Conservation (phyloP, 2,329 filamentous ascomycete genomes). For the Alternaria sp. region DNA sequence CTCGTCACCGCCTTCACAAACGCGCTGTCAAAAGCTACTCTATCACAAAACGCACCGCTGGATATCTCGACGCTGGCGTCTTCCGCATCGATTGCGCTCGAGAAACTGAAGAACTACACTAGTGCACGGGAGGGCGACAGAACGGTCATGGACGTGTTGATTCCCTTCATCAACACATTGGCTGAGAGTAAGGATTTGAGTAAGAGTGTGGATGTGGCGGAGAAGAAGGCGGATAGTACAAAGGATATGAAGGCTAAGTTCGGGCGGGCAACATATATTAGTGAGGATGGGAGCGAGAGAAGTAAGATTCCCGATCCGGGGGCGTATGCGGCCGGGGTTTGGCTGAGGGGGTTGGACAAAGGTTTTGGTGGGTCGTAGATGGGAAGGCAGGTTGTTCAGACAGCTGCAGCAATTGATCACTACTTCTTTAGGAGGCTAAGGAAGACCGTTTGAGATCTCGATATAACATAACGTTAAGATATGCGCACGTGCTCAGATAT, state of each 20-base stretch:
- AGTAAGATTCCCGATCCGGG: slow-evolving; percentile 70
- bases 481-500: background rate
- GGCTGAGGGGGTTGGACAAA: slow-evolving; percentile 71
- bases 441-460: background rate
- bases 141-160: slow-evolving; percentile 88
- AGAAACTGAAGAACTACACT: slow-evolving; percentile 72
- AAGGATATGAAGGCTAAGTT: slow-evolving; percentile 91
- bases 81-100: slow-evolving; percentile 56
- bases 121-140: slow-evolving; percentile 87
- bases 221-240: slow-evolving; percentile 79
- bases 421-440: background rate
- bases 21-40: slow-evolving; percentile 46
- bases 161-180: slow-evolving; percentile 82
- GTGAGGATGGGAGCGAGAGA: slow-evolving; percentile 67
- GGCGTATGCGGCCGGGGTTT: slow-evolving; percentile 78
- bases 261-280: slow-evolving; percentile 83
- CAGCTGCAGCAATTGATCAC: background rate
- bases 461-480: background rate
- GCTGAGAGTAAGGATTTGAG: slow-evolving; percentile 69
- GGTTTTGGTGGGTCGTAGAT: slow-evolving; percentile 26
- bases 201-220: slow-evolving; percentile 77
- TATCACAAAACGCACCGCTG: slow-evolving; percentile 38
- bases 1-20: slow-evolving; percentile 81
- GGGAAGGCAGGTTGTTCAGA: background rate
- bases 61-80: slow-evolving; percentile 48